Percentiles rank a stretch among this genome's conserved stretches.
phyloP scores from a whole-genome alignment of 2,329 filamentous ascomycete species.

The Sclerotinia borealis region DNA sequence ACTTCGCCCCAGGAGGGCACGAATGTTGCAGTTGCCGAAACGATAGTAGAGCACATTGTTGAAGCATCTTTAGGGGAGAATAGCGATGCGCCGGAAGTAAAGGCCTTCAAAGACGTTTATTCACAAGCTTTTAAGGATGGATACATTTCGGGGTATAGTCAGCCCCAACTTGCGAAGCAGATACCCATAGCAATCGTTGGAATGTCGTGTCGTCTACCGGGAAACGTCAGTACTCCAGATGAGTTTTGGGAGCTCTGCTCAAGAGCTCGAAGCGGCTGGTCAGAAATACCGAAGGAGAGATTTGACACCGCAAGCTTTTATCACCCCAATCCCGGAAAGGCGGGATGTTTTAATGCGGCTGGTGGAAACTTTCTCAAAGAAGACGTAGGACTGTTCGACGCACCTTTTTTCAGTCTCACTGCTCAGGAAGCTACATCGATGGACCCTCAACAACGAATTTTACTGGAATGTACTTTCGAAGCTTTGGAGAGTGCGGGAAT shows the following conservation, averaged over 20 bases:
- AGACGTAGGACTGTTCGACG: conserved; percentile 9
- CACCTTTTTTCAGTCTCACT: conserved; percentile 10
- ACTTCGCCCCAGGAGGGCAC: conserved; percentile 17
- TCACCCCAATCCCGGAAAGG: conserved; percentile 11
- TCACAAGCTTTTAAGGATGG: conserved; percentile 12
- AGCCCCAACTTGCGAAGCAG: conserved; percentile 9
- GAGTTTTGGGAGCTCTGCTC: conserved; percentile 68
- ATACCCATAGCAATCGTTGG: conserved; percentile 44
- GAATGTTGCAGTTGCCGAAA: conserved; percentile 2
- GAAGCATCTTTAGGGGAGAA: background rate
- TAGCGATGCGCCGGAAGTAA: background rate
- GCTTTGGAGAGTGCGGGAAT: conserved; percentile 27
- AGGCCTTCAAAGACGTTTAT: conserved; percentile 8
- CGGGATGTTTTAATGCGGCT: conserved; percentile 2
- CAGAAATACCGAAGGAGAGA: conserved; percentile 13
- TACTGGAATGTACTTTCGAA: conserved; percentile 29
- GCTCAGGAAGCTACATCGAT: conserved; percentile 26
- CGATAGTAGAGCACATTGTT: background rate
- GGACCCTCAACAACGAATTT: conserved; percentile 31
- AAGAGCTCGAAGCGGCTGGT: conserved; percentile 42
- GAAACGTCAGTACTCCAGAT: conserved; percentile 43
- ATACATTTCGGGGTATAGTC: conserved; percentile 10
- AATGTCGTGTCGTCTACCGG: conserved; percentile 47
- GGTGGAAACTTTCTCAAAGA: conserved; percentile 11
- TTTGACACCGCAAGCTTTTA: conserved; percentile 11